Base-by-base conservation (phyloP, 2,329 filamentous ascomycete genomes). In the Microthyrium microscopicum region DNA sequence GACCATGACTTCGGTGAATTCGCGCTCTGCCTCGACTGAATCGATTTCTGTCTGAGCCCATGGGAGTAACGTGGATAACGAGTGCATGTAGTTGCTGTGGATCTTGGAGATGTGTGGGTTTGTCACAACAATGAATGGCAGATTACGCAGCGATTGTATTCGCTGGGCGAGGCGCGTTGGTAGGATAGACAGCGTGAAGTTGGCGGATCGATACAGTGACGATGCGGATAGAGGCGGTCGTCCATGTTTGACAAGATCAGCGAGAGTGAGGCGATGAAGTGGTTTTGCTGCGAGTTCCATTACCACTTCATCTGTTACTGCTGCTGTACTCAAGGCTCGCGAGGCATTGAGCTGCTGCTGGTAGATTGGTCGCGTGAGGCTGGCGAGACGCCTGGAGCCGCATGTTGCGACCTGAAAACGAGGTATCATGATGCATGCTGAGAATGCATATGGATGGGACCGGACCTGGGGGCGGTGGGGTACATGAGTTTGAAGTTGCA, bases 61-160 rank as follows among this genome's bases (percentile, higher is more conserved):
- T 4, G 87, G 85, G 4, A 95, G 69, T 12, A 98, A 66, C 1
- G 84, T 92, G 2, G 81, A 87, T 15, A 98, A 64, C 3, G 84
- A 93, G 56, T 94, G 85, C 28, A 92, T 66, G 55, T 98, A 98
- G 57, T 94, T 95, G 56, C 81, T 76, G 63, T 95, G 93, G 42
- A 98, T 98, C 47, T 78, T 77, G 18, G 77, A 80, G 44, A 98
- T 84, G 52, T 94, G 83, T 1, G 84, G 82, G 52, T 98, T 95
- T n/a, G 87, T 85, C 18, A 98, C 89, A 35, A 98, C 87, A 42
- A 98, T 95, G 56, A 87, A 98, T 0, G 89, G 89, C 6, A 98
- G 71, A 51, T 92, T 93, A 41, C 85, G 77, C 13, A 98, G 65
- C 27, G 84, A 83, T 53, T 93, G 81, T 42, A 98, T 92, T 36